Conservation (phyloP, 2,329 filamentous ascomycete species). For the Aureobasidium musti region DNA sequence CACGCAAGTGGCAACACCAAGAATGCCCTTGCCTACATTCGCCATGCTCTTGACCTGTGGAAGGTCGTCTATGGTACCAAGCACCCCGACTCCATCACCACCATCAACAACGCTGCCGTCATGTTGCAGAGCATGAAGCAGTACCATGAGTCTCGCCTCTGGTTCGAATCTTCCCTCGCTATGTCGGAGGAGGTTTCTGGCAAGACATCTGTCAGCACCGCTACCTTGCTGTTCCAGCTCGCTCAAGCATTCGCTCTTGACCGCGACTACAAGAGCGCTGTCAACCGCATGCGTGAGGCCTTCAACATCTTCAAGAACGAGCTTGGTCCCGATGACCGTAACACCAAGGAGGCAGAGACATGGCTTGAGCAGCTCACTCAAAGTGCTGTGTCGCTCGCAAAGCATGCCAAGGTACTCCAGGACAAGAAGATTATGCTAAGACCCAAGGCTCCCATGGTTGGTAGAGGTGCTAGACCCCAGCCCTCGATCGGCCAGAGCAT, state of each 20-base stretch:
- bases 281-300: constrained; percentile 91
- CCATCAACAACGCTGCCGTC: constrained; percentile 96
- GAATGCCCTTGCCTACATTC: constrained; percentile 81
- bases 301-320: constrained; percentile 92
- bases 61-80: constrained; percentile 93
- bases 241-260: constrained; percentile 95
- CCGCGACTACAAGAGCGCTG: constrained; percentile 87
- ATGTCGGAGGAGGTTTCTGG: constrained; percentile 91
- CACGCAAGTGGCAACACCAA: constrained; percentile 90
- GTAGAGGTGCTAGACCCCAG: constrained; percentile 61
- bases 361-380: constrained; percentile 97
- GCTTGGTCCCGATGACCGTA: constrained; percentile 87
- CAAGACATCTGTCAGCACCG: constrained; percentile 85
- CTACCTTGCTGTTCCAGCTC: constrained; percentile 94
- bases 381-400: constrained; percentile 91
- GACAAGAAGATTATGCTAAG: constrained; percentile 52
- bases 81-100: constrained; percentile 97
- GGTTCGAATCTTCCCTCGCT: constrained; percentile 79
- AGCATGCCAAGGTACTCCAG: constrained; percentile 86
- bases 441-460: constrained; percentile 53
- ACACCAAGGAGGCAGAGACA: constrained; percentile 95
- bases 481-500: constrained; percentile 61
- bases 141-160: constrained; percentile 90
- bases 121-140: constrained; percentile 97
- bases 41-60: constrained; percentile 92